Conservation (phyloP, 441 rosid genomes). For the Jatropha podagrica region DNA sequence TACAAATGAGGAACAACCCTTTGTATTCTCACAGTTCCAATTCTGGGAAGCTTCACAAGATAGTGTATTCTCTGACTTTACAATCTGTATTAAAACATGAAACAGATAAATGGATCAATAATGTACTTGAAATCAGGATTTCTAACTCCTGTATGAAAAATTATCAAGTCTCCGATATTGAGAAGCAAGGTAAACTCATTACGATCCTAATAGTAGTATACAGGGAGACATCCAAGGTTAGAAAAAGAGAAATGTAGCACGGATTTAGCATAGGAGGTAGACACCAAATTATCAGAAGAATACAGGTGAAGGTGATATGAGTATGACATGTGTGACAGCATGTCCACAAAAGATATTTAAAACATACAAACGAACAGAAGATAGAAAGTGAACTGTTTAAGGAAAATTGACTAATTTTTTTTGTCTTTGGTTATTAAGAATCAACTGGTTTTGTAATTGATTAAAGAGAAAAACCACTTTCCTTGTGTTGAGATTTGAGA, state of each 20-base stretch:
- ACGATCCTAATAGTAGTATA: neutral
- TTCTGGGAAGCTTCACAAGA: conserved; percentile 25
- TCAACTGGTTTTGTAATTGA: neutral
- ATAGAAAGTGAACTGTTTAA: neutral
- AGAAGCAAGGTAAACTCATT: neutral
- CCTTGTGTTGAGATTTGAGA: neutral
- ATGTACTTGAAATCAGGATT: conserved; percentile 3
- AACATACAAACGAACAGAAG: too few species aligned
- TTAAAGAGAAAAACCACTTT: neutral
- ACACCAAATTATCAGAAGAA: too few species aligned
- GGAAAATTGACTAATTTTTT: neutral
- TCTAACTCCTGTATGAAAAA: neutral
- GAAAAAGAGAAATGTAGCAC: neutral
- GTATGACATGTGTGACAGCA: too few species aligned
- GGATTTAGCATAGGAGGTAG: neutral
- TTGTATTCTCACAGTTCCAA: conserved; percentile 30
- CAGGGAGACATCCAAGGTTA: neutral
- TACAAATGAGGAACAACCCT: conserved; percentile 26
- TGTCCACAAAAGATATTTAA: too few species aligned
- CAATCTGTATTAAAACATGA: conserved; percentile 29
- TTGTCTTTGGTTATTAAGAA: neutral
- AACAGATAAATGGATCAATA: conserved; percentile 2
- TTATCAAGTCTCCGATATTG: neutral
- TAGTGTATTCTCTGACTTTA: conserved; percentile 30
- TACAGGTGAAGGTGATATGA: too few species aligned